Evolutionary conservation across 371 early-diverging fungal genomes (phyloP).

Genomic region (Circinella umbellata): DNA sequence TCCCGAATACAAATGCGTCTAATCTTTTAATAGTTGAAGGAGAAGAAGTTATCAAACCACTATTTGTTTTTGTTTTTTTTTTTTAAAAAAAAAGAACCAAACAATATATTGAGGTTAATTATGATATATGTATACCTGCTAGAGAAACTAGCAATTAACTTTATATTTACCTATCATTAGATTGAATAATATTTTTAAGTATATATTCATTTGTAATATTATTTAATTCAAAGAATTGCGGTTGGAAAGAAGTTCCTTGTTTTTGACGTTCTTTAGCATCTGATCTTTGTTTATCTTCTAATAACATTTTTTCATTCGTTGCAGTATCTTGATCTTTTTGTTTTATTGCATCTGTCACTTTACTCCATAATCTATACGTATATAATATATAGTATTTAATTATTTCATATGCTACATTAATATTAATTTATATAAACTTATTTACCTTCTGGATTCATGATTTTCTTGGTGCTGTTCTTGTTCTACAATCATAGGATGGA

Average conservation of each 20-base stretch:
- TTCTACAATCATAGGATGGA: slow-evolving; percentile 70
- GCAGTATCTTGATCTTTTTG: slow-evolving; percentile 74
- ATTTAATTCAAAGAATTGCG: slow-evolving; percentile 54
- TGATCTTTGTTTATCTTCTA: slow-evolving; percentile 86
- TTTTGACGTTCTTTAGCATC: slow-evolving; percentile 63
- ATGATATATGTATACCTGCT: too few relatives aligned
- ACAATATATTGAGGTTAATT: too few relatives aligned
- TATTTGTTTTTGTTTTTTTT: neutral
- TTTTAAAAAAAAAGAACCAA: neutral
- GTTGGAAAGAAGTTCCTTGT: slow-evolving; percentile 45
- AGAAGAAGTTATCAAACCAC: neutral
- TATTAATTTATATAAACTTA: neutral
- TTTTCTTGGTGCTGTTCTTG: slow-evolving; percentile 76
- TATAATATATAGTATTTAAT: too few relatives aligned
- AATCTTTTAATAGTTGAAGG: neutral
- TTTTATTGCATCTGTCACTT: slow-evolving; percentile 75
- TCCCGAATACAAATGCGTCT: neutral
- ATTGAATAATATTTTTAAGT: neutral
- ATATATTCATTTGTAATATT: slow-evolving; percentile 1
- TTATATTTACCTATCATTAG: slow-evolving; percentile 1
- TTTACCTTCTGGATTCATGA: slow-evolving; percentile 82
- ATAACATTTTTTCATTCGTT: slow-evolving; percentile 76
- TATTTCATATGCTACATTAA: neutral
- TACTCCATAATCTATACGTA: slow-evolving; percentile 71
- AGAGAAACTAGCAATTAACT: too few relatives aligned